Percentiles rank a stretch among this genome's conserved stretches.
Conservation (phyloP, 768 basidiomycete species). For the Hericium rajendrae region DNA sequence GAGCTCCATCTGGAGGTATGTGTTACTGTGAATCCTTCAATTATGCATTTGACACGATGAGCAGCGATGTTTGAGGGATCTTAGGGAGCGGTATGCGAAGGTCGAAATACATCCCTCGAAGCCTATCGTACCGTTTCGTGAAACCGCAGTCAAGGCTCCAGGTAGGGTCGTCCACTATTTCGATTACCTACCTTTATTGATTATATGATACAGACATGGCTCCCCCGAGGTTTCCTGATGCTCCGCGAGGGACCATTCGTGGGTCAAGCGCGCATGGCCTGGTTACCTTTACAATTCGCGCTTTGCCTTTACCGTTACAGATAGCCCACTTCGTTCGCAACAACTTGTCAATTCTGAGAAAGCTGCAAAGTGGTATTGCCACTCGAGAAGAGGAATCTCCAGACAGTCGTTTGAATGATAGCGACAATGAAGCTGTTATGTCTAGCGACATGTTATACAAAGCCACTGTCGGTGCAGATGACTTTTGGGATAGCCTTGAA, state of each 20-base stretch:
- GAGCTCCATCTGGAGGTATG: constrained; percentile 89
- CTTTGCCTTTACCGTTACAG: constrained; percentile 60
- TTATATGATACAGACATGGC: constrained; percentile 61
- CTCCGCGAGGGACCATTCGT: constrained; percentile 68
- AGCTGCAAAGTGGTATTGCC: constrained; percentile 37
- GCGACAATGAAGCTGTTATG: constrained; percentile 34
- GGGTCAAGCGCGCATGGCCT: constrained; percentile 60
- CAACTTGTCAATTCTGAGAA: constrained; percentile 56
- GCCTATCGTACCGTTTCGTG: constrained; percentile 96
- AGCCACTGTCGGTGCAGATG: constrained; percentile 56
- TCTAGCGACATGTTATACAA: constrained; percentile 52
- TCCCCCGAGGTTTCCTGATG: constrained; percentile 63
- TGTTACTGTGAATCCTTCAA: constrained; percentile 8
- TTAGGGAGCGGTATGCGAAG: constrained; percentile 90
- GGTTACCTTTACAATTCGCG: constrained; percentile 78
- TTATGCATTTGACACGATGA: neutral
- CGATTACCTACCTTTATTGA: neutral
- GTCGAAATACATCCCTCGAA: constrained; percentile 90
- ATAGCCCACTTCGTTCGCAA: constrained; percentile 72
- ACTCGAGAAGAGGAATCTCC: constrained; percentile 23
- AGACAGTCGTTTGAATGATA: constrained; percentile 15
- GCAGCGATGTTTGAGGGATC: constrained; percentile 90
- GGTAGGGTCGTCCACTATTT: constrained; percentile 33
- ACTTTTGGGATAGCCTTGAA: constrained; percentile 72
- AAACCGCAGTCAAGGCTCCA: constrained; percentile 76